Evolutionary conservation across 192 early-diverging fungal species (phyloP).

Genomic region (Coemansia sp.): DNA sequence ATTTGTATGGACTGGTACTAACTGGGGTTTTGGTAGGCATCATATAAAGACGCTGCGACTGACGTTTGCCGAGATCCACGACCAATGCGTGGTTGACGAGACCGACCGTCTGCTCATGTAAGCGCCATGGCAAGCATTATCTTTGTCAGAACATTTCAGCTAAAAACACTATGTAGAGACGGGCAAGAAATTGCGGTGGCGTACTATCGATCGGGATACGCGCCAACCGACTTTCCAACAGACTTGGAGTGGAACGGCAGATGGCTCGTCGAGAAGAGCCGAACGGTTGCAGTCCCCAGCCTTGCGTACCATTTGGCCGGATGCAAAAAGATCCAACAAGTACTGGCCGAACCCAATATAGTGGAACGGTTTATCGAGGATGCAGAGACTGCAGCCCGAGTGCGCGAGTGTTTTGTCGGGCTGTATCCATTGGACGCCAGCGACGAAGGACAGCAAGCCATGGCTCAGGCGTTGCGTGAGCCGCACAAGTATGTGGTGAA

Average conservation of each 20-base stretch:
- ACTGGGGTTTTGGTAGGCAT: constrained; percentile 13
- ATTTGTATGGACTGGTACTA: neutral
- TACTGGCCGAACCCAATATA: constrained; percentile 74
- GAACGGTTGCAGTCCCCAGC: constrained; percentile 84
- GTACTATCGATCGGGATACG: constrained; percentile 91
- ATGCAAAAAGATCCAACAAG: constrained; percentile 96
- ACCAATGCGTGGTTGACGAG: constrained; percentile 61
- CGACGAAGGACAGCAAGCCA: constrained; percentile 63
- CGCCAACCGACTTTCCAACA: constrained; percentile 81
- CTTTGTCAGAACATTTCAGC: too few relatives aligned
- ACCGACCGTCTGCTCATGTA: constrained; percentile 64
- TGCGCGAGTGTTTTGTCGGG: constrained; percentile 83
- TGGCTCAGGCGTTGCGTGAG: constrained; percentile 61
- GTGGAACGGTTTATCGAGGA: constrained; percentile 68
- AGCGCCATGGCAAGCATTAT: constrained; percentile 17
- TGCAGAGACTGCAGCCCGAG: constrained; percentile 38
- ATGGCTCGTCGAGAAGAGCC: constrained; percentile 77
- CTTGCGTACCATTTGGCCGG: constrained; percentile 90
- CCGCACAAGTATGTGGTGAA: constrained; percentile 85
- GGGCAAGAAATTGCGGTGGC: constrained; percentile 77
- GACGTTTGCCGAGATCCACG: constrained; percentile 62
- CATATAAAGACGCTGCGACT: constrained; percentile 34
- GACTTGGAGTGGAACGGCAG: constrained; percentile 89
- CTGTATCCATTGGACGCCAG: constrained; percentile 82
- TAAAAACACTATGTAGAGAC: too few relatives aligned